Evolutionary conservation across 345 rosid species (phyloP), one percentile per base, ranked within the genome.

Genomic region (Populus pruinosa): DNA sequence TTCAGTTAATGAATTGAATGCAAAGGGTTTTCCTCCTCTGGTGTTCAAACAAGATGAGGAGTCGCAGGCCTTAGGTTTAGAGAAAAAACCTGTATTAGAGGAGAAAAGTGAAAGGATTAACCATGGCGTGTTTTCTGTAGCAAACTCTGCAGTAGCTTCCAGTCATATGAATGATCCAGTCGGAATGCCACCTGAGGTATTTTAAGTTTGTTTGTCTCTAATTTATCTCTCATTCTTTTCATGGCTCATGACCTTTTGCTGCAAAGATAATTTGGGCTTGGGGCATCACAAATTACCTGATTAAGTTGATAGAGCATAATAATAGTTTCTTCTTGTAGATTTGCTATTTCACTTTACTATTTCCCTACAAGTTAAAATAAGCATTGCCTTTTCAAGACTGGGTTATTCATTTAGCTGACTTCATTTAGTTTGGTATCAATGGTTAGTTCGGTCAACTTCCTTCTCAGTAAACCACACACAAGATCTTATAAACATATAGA

Each of bases 111-210:
- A 83, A 75, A 71, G 39, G 68, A 75, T 38, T 78, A 83, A 85
- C 68, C 84, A 47, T n/a, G 79, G 62, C 14, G 89, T 77, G 66
- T 78, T 76, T 74, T 83, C 80, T 59, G 77, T 74, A n/a, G 73
- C 79, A 47, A 83, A 79, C 76, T 74, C 78, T 74, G 76, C 62
- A 5, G 59, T 78, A 82, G 74, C 85, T 63, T 78, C 88, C 35
- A 64, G 68, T 74, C 77, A 36, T 75, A 81, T 87, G 82, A 88
- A 88, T 2, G 94, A 85, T 87, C 97, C 96, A 72, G 67, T 81
- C 80, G 93, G 94, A 82, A 88, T 96, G 94, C 97, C 98, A 68
- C 96, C 93, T 27, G 98, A 90, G 99, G 99, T 94, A 89, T 71
- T 56, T 39, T 76, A 49, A 44, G 69, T 79, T 71, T 44, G 43